Conservation (phyloP, 2,329 filamentous ascomycete genomes). For the Arthroderma uncinatum region DNA sequence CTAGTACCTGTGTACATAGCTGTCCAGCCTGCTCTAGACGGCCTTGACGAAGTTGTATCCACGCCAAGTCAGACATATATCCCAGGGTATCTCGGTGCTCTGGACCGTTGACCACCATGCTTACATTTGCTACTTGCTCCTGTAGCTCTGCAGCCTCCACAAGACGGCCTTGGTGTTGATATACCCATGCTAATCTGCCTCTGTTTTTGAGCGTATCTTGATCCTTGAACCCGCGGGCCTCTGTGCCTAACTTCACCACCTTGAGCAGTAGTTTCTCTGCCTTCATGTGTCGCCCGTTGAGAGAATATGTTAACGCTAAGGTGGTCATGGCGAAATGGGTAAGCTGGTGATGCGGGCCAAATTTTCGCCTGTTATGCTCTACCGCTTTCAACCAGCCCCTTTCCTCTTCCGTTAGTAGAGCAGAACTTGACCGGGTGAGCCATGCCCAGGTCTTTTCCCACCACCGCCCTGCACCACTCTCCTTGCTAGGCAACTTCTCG, state of each 20-base stretch:
- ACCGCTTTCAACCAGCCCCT: background rate
- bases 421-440: background rate
- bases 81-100: slow-evolving; percentile 18
- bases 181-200: background rate
- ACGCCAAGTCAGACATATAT: background rate
- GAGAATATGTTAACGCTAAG: background rate
- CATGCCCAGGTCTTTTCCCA: background rate
- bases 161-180: too few species aligned
- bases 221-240: background rate
- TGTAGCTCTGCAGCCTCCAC: too few species aligned
- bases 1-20: background rate
- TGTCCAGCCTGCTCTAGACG: background rate
- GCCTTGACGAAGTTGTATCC: background rate
- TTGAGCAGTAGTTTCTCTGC: background rate
- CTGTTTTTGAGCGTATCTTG: too few species aligned
- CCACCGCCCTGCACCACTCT: background rate
- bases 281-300: background rate
- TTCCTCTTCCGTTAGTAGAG: background rate
- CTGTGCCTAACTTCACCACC: background rate
- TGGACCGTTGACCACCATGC: slow-evolving; percentile 14
- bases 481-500: background rate
- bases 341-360: background rate
- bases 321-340: background rate
- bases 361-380: background rate
- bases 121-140: slow-evolving; percentile 14